Evolutionary conservation across 2,329 filamentous ascomycete genomes (phyloP).

Genomic region (Aspergillus proliferans): DNA sequence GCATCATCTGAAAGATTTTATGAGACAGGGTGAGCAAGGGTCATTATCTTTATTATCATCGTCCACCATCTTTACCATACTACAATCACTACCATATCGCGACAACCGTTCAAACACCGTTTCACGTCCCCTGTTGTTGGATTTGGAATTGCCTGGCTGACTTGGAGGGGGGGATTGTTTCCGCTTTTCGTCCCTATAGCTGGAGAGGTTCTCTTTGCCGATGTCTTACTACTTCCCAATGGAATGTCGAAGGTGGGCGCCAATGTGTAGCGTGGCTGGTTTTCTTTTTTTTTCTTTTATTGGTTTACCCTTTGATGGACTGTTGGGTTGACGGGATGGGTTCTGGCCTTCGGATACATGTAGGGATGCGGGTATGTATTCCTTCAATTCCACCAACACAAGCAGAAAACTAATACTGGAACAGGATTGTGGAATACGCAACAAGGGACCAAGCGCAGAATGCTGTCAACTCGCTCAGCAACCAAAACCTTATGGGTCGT

Average conservation of each 20-base stretch:
- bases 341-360: conserved; percentile 73
- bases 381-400: not conserved
- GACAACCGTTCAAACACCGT: not conserved
- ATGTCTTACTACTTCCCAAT: conserved; percentile 98
- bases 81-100: conserved; percentile 7
- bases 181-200: conserved; percentile 50
- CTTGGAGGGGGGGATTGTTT: conserved; percentile 15
- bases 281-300: conserved; percentile 54
- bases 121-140: conserved; percentile 3
- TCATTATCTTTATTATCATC: conserved; percentile 7
- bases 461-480: conserved; percentile 95
- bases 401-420: conserved; percentile 11
- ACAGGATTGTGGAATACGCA: conserved; percentile 99
- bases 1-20: conserved; percentile 99
- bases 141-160: conserved; percentile 20
- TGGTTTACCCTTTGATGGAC: conserved; percentile 62
- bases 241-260: conserved; percentile 99
- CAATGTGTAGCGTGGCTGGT: conserved; percentile 84
- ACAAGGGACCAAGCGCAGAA: conserved; percentile 98
- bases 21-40: conserved; percentile 82
- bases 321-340: conserved; percentile 99
- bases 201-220: conserved; percentile 98
- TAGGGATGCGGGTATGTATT: conserved; percentile 98
- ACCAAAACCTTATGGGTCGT: conserved; percentile 97
- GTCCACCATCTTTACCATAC: not conserved